Base-by-base conservation (phyloP, 768 basidiomycete genomes). In the Stropharia rugosoannulata region DNA sequence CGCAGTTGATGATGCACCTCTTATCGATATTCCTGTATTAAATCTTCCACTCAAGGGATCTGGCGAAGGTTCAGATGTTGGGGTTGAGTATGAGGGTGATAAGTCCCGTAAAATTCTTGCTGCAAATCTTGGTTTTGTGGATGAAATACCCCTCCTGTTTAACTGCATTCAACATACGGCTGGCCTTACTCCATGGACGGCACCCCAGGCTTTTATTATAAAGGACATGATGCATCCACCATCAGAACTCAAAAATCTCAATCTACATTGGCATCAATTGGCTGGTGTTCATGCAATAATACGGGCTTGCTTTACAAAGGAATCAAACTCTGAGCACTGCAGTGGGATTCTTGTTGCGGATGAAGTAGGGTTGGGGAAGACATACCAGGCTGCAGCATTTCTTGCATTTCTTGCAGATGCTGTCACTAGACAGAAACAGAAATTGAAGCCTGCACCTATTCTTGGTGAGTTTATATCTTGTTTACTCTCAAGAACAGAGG, bases 321-420 rank as follows among this genome's bases (percentile, higher is more conserved):
- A n/a, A n/a, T n/a, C 13, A 15, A 12, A 22, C 19, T 3, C 27
- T 12, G 13, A 7, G 36, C 39, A 5, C 38, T 15, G 68, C 70
- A 0, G 51, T n/a, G n/a, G n/a, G n/a, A n/a, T 62, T 2, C 64
- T 70, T 9, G 22, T 71, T 9, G 59, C 63, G 2, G 67, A 72
- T 39, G 66, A 69, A 12, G 72, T 74, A 4, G 69, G 73, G 0
- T 61, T 73, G 0, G 69, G 71, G 0, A 74, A 74, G 47, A 73
- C 71, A 0, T 56, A 63, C 5, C 66, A 66, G 29, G 42, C 66
- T 0, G 41, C 63, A 2, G 32, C 62, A 0, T 18, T 64, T 0
- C 54, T 70, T 3, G 65, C 62, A 0, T 66, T 67, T 44, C 45
- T 70, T 0, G 58, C 56, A 1, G 53, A 61, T 39, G 37, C 37